Evolutionary conservation across 805 yeast genomes (phyloP).

Genomic region (Kazachstania psychrophila): DNA sequence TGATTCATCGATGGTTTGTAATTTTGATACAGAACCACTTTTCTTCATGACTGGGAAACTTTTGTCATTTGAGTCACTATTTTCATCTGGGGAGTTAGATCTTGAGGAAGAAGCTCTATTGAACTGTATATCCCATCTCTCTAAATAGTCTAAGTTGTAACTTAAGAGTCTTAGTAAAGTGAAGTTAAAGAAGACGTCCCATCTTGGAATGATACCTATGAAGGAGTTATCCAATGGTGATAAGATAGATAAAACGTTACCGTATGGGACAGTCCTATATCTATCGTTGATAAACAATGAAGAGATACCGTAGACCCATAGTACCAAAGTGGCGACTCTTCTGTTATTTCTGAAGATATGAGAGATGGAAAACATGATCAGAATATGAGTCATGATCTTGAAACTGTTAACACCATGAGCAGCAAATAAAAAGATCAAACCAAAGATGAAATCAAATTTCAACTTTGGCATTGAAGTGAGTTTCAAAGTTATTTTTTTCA

Average conservation of each 20-base stretch:
- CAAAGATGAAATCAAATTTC: conserved; percentile 66
- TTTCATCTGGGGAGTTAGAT: not conserved
- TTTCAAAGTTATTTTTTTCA: conserved; percentile 34
- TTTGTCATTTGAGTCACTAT: not conserved
- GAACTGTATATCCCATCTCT: conserved; percentile 39
- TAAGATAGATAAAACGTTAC: conserved; percentile 34
- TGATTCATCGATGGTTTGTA: conserved; percentile 15
- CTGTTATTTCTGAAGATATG: conserved; percentile 24
- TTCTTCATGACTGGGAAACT: conserved; percentile 2
- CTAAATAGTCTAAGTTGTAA: conserved; percentile 67
- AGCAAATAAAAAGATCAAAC: conserved; percentile 53
- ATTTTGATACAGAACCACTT: conserved; percentile 6
- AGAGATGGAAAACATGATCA: conserved; percentile 36
- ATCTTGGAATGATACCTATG: conserved; percentile 71
- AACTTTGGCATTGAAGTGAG: conserved; percentile 34
- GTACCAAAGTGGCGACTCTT: conserved; percentile 33
- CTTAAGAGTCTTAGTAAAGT: conserved; percentile 77
- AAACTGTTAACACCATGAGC: conserved; percentile 74
- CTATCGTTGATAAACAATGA: conserved; percentile 71
- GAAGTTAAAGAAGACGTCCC: conserved; percentile 96
- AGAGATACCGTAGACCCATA: conserved; percentile 77
- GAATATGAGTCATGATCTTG: conserved; percentile 51
- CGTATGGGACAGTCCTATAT: conserved; percentile 46
- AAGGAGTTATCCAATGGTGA: conserved; percentile 49
- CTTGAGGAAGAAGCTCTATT: conserved; percentile 18